Evolutionary conservation across 768 basidiomycete species (phyloP).

Genomic region (Megacollybia marginata): DNA sequence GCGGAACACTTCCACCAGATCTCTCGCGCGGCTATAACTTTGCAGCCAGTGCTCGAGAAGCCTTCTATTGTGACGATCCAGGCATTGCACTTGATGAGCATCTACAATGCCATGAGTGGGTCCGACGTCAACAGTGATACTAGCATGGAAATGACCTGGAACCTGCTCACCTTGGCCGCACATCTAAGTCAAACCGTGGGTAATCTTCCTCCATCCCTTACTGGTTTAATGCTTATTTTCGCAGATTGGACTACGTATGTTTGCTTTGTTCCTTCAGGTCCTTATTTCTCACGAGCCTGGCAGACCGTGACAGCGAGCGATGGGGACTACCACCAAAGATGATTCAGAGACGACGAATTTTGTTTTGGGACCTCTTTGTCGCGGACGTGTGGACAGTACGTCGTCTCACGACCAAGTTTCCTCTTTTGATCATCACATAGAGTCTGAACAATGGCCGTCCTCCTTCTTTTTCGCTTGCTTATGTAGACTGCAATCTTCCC

Average conservation of each 20-base stretch:
- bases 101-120: slow-evolving; percentile 66
- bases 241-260: slow-evolving; percentile 64
- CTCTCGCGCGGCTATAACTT: slow-evolving; percentile 53
- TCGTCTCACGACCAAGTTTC: neutral
- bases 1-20: slow-evolving; percentile 66
- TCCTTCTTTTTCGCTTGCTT: slow-evolving; percentile 57
- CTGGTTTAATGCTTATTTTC: neutral
- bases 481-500: slow-evolving; percentile 62
- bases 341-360: slow-evolving; percentile 55
- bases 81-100: slow-evolving; percentile 57
- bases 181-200: slow-evolving; percentile 61
- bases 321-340: slow-evolving; percentile 59
- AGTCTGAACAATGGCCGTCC: slow-evolving; percentile 66
- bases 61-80: slow-evolving; percentile 68
- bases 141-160: slow-evolving; percentile 71
- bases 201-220: slow-evolving; percentile 4
- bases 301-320: slow-evolving; percentile 59
- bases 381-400: slow-evolving; percentile 64
- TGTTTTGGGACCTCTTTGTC: slow-evolving; percentile 77
- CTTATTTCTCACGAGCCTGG: neutral
- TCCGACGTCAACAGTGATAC: slow-evolving; percentile 54
- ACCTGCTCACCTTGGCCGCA: slow-evolving; percentile 52
- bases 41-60: slow-evolving; percentile 65
- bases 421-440: slow-evolving; percentile 23
- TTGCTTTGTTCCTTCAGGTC: slow-evolving; percentile 2